These are phyloP conservation scores for Epichloe brachyelytri DNA, from an alignment of 2,329 filamentous ascomycete genomes.

Conservation along the genomic window DNA sequence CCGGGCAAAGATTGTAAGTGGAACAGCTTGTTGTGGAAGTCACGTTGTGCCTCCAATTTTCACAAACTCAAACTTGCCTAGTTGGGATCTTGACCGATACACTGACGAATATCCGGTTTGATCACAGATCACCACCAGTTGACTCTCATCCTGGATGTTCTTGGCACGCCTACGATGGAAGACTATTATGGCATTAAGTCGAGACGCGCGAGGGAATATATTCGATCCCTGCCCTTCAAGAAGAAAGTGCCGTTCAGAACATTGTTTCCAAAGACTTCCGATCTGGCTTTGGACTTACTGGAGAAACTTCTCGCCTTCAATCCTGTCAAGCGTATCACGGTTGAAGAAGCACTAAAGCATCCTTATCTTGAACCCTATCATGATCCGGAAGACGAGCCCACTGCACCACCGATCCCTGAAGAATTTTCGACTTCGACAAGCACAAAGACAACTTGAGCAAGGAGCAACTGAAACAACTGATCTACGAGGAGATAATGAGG, in stretches of 20 bases:
- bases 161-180: constrained; percentile 98
- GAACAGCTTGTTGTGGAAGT: not conserved
- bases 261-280: constrained; percentile 98
- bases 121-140: constrained; percentile 84
- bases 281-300: constrained; percentile 80
- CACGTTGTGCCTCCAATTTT: not conserved
- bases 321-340: constrained; percentile 94
- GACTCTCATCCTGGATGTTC: constrained; percentile 90
- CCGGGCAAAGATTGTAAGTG: constrained; percentile 90
- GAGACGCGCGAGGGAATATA: constrained; percentile 91
- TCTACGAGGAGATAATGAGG: constrained; percentile 91
- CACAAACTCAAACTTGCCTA: not conserved
- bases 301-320: constrained; percentile 97
- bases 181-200: constrained; percentile 99
- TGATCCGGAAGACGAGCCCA: constrained; percentile 96
- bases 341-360: constrained; percentile 93
- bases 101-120: not conserved
- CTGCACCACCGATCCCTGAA: constrained; percentile 89
- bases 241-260: constrained; percentile 98
- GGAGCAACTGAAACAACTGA: constrained; percentile 93
- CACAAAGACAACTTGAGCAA: constrained; percentile 98
- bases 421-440: constrained; percentile 99
- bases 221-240: constrained; percentile 95
- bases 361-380: constrained; percentile 98
- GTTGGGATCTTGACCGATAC: not conserved